A percentile compares a stretch with the other conserved stretches of the same genome.
phyloP scores from a whole-genome alignment of 257 asterid species.

The Oldenlandia corymbosa region DNA sequence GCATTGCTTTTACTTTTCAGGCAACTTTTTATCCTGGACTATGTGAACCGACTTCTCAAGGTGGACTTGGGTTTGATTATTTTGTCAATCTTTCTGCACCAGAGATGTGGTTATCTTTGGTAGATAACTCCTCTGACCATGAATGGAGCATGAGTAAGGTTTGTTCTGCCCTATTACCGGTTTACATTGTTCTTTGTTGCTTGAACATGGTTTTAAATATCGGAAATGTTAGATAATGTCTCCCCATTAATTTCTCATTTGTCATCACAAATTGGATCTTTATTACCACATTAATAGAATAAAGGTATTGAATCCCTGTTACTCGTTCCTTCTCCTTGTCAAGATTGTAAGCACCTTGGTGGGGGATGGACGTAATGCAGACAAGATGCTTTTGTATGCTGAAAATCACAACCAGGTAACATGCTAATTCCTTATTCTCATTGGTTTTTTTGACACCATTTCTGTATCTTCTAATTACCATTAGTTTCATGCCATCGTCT shows the following conservation, averaged over 20 bases:
- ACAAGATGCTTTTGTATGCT: constrained; percentile 83
- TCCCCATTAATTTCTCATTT: not conserved
- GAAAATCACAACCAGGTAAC: constrained; percentile 96
- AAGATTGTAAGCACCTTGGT: constrained; percentile 69
- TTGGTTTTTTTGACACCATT: not conserved
- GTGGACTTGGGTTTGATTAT: constrained; percentile 95
- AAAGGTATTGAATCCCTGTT: constrained; percentile 1
- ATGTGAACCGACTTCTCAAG: constrained; percentile 81
- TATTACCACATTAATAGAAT: not conserved
- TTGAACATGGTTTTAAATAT: constrained; percentile 4
- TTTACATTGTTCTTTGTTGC: not conserved
- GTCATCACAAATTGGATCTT: not conserved
- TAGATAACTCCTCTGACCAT: constrained; percentile 67
- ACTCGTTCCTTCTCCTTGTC: constrained; percentile 21
- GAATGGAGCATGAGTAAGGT: constrained; percentile 98
- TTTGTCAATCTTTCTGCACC: constrained; percentile 86
- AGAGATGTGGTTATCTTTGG: constrained; percentile 75
- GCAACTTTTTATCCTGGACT: constrained; percentile 93
- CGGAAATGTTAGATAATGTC: not conserved
- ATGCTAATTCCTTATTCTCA: constrained; percentile 9
- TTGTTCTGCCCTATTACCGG: constrained; percentile 20
- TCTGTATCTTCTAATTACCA: not conserved
- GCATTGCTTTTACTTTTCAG: constrained; percentile 38
- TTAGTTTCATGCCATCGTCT: not conserved
- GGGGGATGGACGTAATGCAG: constrained; percentile 47